Evolutionary conservation across 2,329 filamentous ascomycete species (phyloP), one percentile per base, ranked within the genome.

Genomic region (Fusarium sp.): DNA sequence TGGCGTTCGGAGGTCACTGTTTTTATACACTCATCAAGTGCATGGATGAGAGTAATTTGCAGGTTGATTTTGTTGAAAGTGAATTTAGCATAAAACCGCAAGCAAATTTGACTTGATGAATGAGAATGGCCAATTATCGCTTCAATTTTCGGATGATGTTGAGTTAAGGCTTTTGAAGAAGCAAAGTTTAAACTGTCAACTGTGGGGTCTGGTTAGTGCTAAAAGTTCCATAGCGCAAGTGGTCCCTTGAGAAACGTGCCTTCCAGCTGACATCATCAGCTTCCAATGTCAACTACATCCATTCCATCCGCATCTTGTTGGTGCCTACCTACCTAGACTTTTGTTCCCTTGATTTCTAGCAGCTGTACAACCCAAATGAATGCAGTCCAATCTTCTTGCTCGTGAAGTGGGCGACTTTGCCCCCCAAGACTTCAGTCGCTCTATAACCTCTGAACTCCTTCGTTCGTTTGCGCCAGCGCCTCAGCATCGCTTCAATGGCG

Each of bases 321-420:
- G 20, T 37, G 40, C 23, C 48, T 25, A 21, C 23, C 48, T 25
- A 21, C 23, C 48, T 25, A 21, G 27, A 42, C 14, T n/a, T 43
- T 43, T 12, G 11, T 25, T 16, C 12, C 13, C 9, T 53, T 53
- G 7, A 27, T 40, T 28, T 37, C 14, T 42, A 10, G 25, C 27
- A 47, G 18, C 14, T 20, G n/a, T 16, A 34, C 37, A 59, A 42
- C 42, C 23, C 76, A 76, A 70, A 82, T 82, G 81, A 79, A 90
- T 91, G 89, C 84, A 95, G 93, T 90, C 88, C 78, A 89, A 90
- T 78, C 84, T 97, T 66, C 85, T 96, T 79, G 89, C 92, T 78
- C 90, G 93, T 81, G 90, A 92, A 78, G 85, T 90, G 66, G 93
- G 93, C 81, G 86, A 86, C 75, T 80, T 93, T 63, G 82, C 84